phyloP scores from a whole-genome alignment of 805 yeast species.

The Pichia rugopelliculosa region DNA sequence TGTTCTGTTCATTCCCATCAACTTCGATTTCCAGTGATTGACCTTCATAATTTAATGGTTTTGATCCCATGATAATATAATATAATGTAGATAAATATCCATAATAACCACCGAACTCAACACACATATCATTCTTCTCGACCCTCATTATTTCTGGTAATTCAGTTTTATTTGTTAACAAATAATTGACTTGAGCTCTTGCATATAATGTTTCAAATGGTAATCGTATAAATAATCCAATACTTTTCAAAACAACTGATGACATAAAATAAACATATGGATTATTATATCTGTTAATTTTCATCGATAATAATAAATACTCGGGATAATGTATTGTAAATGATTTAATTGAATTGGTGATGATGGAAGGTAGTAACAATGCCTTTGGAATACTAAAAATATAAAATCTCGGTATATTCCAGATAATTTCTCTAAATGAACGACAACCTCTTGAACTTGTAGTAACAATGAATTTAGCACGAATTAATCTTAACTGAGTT shows the following conservation, averaged over 20 bases:
- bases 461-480: constrained; percentile 67
- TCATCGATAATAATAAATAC: constrained; percentile 51
- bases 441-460: constrained; percentile 38
- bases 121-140: constrained; percentile 43
- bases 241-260: constrained; percentile 51
- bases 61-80: constrained; percentile 35
- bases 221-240: constrained; percentile 66
- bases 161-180: constrained; percentile 32
- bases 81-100: constrained; percentile 51
- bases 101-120: constrained; percentile 48
- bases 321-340: constrained; percentile 31
- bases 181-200: constrained; percentile 71
- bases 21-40: constrained; percentile 23
- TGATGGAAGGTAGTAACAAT: constrained; percentile 57
- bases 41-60: constrained; percentile 22
- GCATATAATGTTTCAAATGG: constrained; percentile 84
- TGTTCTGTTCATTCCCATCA: constrained; percentile 32
- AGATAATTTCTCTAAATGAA: constrained; percentile 64
- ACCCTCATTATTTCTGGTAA: constrained; percentile 39
- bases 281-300: constrained; percentile 59
- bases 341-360: constrained; percentile 24
- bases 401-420: constrained; percentile 36
- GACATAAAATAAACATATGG: constrained; percentile 54
- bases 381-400: constrained; percentile 46
- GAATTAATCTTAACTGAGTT: constrained; percentile 75